These are phyloP conservation scores for Monilinia fructigena DNA, from an alignment of 2,329 filamentous ascomycete species.

Conservation along the genomic window DNA sequence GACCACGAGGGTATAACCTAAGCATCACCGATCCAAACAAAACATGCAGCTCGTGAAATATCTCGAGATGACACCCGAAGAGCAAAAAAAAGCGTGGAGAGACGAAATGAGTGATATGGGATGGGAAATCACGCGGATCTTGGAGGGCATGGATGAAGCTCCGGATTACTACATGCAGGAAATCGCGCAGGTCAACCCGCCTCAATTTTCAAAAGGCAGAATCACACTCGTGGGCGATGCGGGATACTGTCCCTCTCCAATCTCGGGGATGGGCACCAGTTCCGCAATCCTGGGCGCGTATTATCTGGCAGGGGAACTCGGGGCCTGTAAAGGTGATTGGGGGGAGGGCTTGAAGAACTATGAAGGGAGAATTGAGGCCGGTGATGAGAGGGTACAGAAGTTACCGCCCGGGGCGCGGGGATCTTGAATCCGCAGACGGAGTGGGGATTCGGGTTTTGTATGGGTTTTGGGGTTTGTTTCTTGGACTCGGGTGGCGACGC, in stretches of 20 bases:
- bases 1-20: conserved; percentile 6
- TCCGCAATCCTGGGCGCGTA: conserved; percentile 46
- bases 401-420: conserved; percentile 5
- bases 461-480: neutral
- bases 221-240: conserved; percentile 55
- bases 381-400: conserved; percentile 12
- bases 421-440: conserved; percentile 8
- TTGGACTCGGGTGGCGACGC: conserved; percentile 8
- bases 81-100: neutral
- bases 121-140: conserved; percentile 44
- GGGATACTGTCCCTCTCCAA: conserved; percentile 41
- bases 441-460: neutral
- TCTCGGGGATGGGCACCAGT: conserved; percentile 46
- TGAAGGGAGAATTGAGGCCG: conserved; percentile 12
- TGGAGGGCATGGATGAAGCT: conserved; percentile 42
- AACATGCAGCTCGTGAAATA: neutral
- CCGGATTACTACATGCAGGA: conserved; percentile 45
- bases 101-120: conserved; percentile 33
- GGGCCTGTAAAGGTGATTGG: conserved; percentile 11
- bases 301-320: conserved; percentile 48
- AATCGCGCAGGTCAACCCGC: conserved; percentile 44
- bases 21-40: neutral
- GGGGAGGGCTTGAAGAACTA: conserved; percentile 1
- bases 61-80: neutral
- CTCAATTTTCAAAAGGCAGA: conserved; percentile 43